phyloP scores from a whole-genome alignment of 2,329 filamentous ascomycete species.

The Metarhizium rileyi region DNA sequence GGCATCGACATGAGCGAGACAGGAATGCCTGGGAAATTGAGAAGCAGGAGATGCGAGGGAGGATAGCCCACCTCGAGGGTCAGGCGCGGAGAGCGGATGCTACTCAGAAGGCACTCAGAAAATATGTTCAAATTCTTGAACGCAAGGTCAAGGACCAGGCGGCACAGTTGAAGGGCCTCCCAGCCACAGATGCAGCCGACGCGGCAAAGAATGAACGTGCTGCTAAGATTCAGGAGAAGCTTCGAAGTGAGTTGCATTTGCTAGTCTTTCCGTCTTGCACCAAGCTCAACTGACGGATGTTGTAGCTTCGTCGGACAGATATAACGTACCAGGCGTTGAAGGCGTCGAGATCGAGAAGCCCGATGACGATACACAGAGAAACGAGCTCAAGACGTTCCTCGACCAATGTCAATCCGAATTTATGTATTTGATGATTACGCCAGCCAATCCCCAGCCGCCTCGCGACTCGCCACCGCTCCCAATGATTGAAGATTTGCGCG shows the following conservation, averaged over 20 bases:
- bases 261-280: background rate
- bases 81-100: slow-evolving; percentile 79
- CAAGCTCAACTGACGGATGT: slow-evolving; percentile 1
- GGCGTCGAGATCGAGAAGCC: slow-evolving; percentile 35
- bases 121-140: slow-evolving; percentile 85
- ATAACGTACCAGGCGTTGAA: slow-evolving; percentile 33
- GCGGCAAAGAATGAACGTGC: slow-evolving; percentile 41
- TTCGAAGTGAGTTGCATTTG: slow-evolving; percentile 34
- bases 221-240: slow-evolving; percentile 45
- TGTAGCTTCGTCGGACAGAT: slow-evolving; percentile 33
- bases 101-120: slow-evolving; percentile 78
- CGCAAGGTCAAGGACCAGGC: slow-evolving; percentile 78
- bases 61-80: slow-evolving; percentile 90
- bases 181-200: slow-evolving; percentile 27
- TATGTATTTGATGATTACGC: slow-evolving; percentile 58
- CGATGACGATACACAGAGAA: slow-evolving; percentile 41
- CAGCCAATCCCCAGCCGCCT: slow-evolving; percentile 55
- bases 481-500: slow-evolving; percentile 48
- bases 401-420: slow-evolving; percentile 58
- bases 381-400: slow-evolving; percentile 49
- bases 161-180: slow-evolving; percentile 50
- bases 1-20: slow-evolving; percentile 96
- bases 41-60: slow-evolving; percentile 95
- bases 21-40: slow-evolving; percentile 99
- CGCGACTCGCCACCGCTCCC: slow-evolving; percentile 51